phyloP scores from a whole-genome alignment of 1,139 yeast genomes.

The Magnusiomyces magnusii region DNA sequence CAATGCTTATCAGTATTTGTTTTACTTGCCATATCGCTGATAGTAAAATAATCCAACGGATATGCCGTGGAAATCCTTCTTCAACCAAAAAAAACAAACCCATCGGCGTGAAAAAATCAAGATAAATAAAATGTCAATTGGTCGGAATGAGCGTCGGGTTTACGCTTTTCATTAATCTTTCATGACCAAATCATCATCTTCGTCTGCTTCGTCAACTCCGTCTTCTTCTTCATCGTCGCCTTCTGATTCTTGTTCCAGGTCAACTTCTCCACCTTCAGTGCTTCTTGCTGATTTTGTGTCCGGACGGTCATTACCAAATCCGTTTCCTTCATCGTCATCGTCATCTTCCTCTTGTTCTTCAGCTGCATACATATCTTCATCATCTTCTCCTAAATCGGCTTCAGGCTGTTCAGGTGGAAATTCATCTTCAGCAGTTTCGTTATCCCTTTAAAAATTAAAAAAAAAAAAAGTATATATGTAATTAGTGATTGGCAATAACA shows the following conservation, averaged over 20 bases:
- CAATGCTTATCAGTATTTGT: too few species aligned
- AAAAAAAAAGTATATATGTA: background rate
- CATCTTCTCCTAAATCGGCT: slow-evolving; percentile 41
- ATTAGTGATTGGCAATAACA: background rate
- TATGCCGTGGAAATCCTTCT: too few species aligned
- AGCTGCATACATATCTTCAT: slow-evolving; percentile 30
- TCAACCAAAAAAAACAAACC: too few species aligned
- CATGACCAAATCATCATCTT: background rate
- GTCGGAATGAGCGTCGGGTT: too few species aligned
- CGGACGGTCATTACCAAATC: too few species aligned
- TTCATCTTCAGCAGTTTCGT: slow-evolving; percentile 54
- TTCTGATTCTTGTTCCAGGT: slow-evolving; percentile 1
- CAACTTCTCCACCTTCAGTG: background rate
- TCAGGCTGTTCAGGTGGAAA: slow-evolving; percentile 73
- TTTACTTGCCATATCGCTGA: too few species aligned
- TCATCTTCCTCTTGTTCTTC: slow-evolving; percentile 35
- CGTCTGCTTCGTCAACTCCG: background rate
- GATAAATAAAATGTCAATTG: too few species aligned
- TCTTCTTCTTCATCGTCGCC: background rate
- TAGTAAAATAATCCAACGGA: too few species aligned
- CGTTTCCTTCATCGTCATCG: slow-evolving; percentile 33
- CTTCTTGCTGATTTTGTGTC: slow-evolving; percentile 26
- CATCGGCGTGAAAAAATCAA: too few species aligned
- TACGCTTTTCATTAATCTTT: too few species aligned
- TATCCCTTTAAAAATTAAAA: slow-evolving; percentile 36